Base-by-base conservation (phyloP, 257 asterid genomes). In the Salvia hispanica region DNA sequence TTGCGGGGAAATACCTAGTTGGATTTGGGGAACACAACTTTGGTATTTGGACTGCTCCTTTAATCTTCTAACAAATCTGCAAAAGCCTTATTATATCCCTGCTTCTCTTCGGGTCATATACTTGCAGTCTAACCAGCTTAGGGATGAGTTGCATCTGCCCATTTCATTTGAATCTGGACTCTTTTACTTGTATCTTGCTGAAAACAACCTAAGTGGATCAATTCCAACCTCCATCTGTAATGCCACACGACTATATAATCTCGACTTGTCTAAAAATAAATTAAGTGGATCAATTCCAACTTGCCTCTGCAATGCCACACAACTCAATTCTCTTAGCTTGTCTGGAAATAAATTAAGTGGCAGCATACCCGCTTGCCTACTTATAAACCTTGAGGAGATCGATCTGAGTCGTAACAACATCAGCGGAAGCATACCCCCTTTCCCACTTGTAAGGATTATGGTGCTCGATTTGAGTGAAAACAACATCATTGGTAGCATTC, bases 111-210 rank as follows among this genome's bases (percentile, higher is more conserved):
- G 0, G 0, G 1, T 34, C 0, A 1, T 81, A 0, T 75, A 74
- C 42, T 55, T 78, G 46, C 72, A 57, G 10, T 62, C 73, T 44
- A 80, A 80, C 74, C 55, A 31, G 6, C 50, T 77, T 6, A 67
- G 33, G 0, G 82, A 76, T 0, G 54, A 58, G 51, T 7, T 78
- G 9, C 2, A 2, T 2, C 21, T 0, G 0, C 43, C 47, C n/a
- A 52, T 52, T 13, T 79, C 74, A 28, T 3, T 2, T 52, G 9
- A 40, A 40, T 40, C 45, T 40, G 3, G 8, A 1, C 45, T 40
- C 2, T 10, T 0, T 1, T 0, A 37, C 6, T 67, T 79, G 1
- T 74, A 72, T 33, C 47, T 72, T 47, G 70, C 81, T 21, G 64
- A 66, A 9, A 79, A 79, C 53, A 50, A 37, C 3, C 34, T 58